A percentile compares a stretch with the other conserved stretches of the same genome.
Evolutionary conservation across 331 rosid genomes (phyloP).

Genomic region (Telfairia occidentalis): DNA sequence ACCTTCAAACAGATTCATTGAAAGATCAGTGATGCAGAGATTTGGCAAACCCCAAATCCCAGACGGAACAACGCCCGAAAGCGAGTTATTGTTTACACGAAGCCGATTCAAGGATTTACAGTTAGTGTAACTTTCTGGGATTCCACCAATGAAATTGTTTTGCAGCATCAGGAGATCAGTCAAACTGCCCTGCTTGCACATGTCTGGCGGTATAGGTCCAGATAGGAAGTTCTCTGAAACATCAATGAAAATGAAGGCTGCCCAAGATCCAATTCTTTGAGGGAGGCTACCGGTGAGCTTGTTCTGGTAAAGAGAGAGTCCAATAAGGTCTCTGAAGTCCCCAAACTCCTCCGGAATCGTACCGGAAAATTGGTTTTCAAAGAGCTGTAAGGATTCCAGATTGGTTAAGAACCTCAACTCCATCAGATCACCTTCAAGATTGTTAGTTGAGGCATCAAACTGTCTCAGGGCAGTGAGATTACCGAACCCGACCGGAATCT

Average conservation of each 20-base stretch:
- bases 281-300: conserved; percentile 59
- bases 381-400: conserved; percentile 50
- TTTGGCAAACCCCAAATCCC: conserved; percentile 77
- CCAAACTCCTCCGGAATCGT: conserved; percentile 62
- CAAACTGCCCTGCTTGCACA: conserved; percentile 61
- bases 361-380: conserved; percentile 49
- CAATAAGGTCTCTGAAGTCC: conserved; percentile 37
- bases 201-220: conserved; percentile 65
- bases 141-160: conserved; percentile 63
- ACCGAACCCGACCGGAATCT: conserved; percentile 48
- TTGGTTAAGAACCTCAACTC: conserved; percentile 49
- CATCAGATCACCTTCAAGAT: conserved; percentile 61
- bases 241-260: conserved; percentile 47
- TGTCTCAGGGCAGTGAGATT: conserved; percentile 46
- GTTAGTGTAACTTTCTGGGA: conserved; percentile 56
- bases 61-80: conserved; percentile 63
- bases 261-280: conserved; percentile 57
- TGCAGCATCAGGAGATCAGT: conserved; percentile 34
- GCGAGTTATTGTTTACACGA: conserved; percentile 46
- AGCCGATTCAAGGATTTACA: conserved; percentile 52
- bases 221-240: conserved; percentile 65
- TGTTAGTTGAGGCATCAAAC: conserved; percentile 50
- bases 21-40: conserved; percentile 41
- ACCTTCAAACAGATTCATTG: conserved; percentile 72
- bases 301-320: conserved; percentile 53